Conservation (phyloP, 352 stramenopile genomes). For the Phytophthora agathidicida region DNA sequence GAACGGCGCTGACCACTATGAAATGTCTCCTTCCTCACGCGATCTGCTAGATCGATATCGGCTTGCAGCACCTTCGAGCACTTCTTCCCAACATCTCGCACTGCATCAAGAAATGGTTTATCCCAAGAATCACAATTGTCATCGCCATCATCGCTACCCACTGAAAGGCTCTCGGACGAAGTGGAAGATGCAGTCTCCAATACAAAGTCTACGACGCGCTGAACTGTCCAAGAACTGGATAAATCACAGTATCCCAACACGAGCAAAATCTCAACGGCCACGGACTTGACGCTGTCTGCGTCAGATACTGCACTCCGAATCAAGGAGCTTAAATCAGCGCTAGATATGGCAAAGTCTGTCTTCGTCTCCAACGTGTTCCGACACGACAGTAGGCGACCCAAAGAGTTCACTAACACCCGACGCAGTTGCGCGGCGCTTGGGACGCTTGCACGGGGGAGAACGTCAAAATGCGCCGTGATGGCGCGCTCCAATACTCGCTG, state of each 20-base stretch:
- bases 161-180: constrained; percentile 3
- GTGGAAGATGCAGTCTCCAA: constrained; percentile 18
- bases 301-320: constrained; percentile 15
- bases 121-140: constrained; percentile 5
- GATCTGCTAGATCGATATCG: constrained; percentile 38
- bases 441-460: constrained; percentile 31
- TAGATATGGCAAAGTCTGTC: constrained; percentile 30
- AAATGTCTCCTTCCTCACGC: constrained; percentile 18
- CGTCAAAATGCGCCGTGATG: constrained; percentile 60
- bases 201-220: constrained; percentile 39
- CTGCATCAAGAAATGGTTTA: constrained; percentile 18
- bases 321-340: constrained; percentile 35
- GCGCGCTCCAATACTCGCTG: constrained; percentile 44
- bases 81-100: constrained; percentile 39
- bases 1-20: constrained; percentile 2
- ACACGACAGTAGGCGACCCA: constrained; percentile 32
- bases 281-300: constrained; percentile 3
- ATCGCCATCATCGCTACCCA: neutral
- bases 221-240: constrained; percentile 39
- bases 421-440: constrained; percentile 6
- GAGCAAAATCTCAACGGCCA: constrained; percentile 20
- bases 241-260: constrained; percentile 40
- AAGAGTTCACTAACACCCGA: constrained; percentile 32
- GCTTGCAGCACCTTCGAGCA: constrained; percentile 33
- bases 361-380: constrained; percentile 21